phyloP scores from a whole-genome alignment of 768 basidiomycete genomes.

The Leccinellum albellum region DNA sequence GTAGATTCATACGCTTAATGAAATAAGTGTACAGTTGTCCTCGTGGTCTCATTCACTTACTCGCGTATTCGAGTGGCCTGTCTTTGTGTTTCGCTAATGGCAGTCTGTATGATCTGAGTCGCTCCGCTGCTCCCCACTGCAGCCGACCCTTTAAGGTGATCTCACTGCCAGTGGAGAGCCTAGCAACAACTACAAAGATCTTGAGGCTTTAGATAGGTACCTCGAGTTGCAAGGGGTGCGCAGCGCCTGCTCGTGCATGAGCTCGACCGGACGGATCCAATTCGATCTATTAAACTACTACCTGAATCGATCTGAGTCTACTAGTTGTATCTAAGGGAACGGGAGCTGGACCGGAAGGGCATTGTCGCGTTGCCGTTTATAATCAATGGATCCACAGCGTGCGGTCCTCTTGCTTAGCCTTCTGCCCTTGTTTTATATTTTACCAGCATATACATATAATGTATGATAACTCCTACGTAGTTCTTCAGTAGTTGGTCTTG shows the following conservation, averaged over 20 bases:
- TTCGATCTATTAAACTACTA: neutral
- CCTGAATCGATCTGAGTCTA: neutral
- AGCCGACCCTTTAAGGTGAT: too few species aligned
- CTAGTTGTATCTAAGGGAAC: neutral
- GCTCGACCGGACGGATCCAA: constrained; percentile 16
- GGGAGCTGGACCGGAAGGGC: neutral
- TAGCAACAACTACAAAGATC: too few species aligned
- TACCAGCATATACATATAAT: neutral
- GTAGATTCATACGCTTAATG: constrained; percentile 3
- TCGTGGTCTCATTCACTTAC: constrained; percentile 2
- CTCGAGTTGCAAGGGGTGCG: too few species aligned
- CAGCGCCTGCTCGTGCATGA: constrained; percentile 4
- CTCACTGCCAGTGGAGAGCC: too few species aligned
- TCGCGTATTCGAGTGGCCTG: neutral
- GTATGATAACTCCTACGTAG: neutral
- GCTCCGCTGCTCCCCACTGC: too few species aligned
- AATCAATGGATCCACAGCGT: too few species aligned
- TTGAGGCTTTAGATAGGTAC: too few species aligned
- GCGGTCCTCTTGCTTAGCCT: too few species aligned
- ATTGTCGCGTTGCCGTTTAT: too few species aligned
- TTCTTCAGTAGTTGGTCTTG: neutral
- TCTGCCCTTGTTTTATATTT: too few species aligned
- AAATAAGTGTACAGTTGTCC: neutral
- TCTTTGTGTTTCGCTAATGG: neutral
- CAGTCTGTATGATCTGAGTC: neutral